Percentiles rank a stretch among this genome's conserved stretches.
These are phyloP conservation scores for Apostasia ramifera DNA, from an alignment of 106 monocot species.

Conservation along the genomic window DNA sequence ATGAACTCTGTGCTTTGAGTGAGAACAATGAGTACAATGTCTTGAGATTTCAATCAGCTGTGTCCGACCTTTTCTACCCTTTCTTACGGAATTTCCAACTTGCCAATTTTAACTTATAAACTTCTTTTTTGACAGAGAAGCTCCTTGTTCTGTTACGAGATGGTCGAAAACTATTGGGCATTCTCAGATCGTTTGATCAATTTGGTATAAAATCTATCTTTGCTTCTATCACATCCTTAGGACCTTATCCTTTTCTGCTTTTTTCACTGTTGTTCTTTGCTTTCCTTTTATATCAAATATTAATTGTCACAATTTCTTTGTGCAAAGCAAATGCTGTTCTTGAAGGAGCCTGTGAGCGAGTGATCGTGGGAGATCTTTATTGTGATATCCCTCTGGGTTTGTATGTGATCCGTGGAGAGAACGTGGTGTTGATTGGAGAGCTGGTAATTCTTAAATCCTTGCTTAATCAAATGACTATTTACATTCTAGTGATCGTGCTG, in stretches of 20 bases:
- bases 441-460: slow-evolving; percentile 46
- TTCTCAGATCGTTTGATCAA: slow-evolving; percentile 97
- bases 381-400: slow-evolving; percentile 87
- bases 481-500: background rate
- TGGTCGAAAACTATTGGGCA: slow-evolving; percentile 89
- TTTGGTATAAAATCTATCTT: slow-evolving; percentile 52
- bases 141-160: slow-evolving; percentile 85
- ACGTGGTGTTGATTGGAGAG: slow-evolving; percentile 93
- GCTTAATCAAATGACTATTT: background rate
- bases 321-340: slow-evolving; percentile 91
- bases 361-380: slow-evolving; percentile 86
- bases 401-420: slow-evolving; percentile 93
- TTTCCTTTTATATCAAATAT: background rate
- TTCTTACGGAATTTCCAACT: too few relatives aligned
- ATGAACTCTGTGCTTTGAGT: too few relatives aligned
- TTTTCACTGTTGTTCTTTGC: background rate
- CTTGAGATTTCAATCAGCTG: background rate
- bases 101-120: background rate
- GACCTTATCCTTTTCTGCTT: background rate
- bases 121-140: slow-evolving; percentile 53
- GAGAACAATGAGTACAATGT: background rate
- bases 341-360: slow-evolving; percentile 86
- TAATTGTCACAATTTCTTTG: background rate
- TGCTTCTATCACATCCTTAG: background rate
- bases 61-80: background rate